Base-by-base conservation (phyloP, 2,329 filamentous ascomycete species). In the Arthrobotrys megalospora region DNA sequence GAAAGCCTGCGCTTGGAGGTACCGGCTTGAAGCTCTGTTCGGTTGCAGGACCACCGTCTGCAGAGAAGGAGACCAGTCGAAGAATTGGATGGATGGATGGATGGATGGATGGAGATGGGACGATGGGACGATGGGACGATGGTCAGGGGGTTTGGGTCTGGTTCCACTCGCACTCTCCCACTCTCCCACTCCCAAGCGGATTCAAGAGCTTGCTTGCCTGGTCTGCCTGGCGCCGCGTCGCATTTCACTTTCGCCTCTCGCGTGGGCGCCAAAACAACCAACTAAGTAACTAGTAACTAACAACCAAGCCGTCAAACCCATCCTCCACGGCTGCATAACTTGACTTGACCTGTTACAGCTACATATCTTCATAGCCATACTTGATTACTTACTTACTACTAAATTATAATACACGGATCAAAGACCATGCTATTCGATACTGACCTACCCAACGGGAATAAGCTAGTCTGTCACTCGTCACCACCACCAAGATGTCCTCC, bases 401-500 rank as follows among this genome's bases (percentile, higher is more conserved):
- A n/a, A n/a, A n/a, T n/a, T n/a, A n/a, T n/a, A n/a, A n/a, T n/a
- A n/a, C n/a, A n/a, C n/a, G n/a, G n/a, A n/a, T n/a, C n/a, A n/a
- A n/a, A n/a, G 24, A 28, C 24, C 24, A 28, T 28, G 24, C 24
- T 28, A 28, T 28, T 28, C 24, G 5, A 28, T 28, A 28, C 24
- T 28, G 24, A 28, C 24, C 5, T 28, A 28, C 24, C 24, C 5
- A 28, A 63, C 6, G 12, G 43, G 34, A 34, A 34, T 36, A 28
- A 34, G 6, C 62, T 12, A 24, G 19, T 28, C 32, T 6, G 10
- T 67, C 19, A 8, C 63, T 24, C n/a, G 11, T 8, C 28, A 21
- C 24, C 48, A 16, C 16, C 12, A 41, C 36, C 11, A 16, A 8
- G 0, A 75, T 75, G 70, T 75, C 67, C 41, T 78, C 75, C 5